Conservation (phyloP, 78 protist species). For the Dictyostelium citrinum region DNA sequence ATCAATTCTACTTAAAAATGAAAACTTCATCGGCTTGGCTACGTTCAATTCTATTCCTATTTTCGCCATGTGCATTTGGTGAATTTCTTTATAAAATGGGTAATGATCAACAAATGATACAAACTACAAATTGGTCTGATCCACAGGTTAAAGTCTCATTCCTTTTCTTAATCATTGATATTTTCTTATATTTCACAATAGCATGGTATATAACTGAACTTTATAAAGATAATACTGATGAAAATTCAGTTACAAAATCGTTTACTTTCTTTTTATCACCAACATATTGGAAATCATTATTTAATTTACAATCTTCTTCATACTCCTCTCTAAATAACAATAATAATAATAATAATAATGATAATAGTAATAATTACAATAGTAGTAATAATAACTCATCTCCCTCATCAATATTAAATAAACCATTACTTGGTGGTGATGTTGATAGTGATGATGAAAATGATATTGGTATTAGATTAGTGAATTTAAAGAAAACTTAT, state of each 20-base stretch:
- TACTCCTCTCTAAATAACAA: background rate
- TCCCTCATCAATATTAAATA: background rate
- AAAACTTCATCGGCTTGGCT: background rate
- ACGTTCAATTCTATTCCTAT: background rate
- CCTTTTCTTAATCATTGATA: background rate
- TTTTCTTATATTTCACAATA: background rate
- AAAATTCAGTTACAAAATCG: background rate
- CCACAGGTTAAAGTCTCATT: background rate
- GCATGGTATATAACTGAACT: background rate
- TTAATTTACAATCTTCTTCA: background rate
- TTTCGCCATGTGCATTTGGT: background rate
- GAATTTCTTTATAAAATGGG: background rate
- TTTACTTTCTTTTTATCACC: background rate
- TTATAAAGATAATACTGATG: background rate
- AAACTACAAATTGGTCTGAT: background rate
- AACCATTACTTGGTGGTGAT: background rate
- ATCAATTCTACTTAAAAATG: background rate
- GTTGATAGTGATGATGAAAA: background rate
- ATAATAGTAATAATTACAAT: no score
- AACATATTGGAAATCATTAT: background rate
- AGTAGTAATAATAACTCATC: background rate
- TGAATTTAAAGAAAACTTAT: background rate
- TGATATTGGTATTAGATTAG: background rate
- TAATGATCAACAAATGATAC: background rate
- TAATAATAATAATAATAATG: no score